Conservation (phyloP, 257 asterid genomes). For the Solanum etuberosum region DNA sequence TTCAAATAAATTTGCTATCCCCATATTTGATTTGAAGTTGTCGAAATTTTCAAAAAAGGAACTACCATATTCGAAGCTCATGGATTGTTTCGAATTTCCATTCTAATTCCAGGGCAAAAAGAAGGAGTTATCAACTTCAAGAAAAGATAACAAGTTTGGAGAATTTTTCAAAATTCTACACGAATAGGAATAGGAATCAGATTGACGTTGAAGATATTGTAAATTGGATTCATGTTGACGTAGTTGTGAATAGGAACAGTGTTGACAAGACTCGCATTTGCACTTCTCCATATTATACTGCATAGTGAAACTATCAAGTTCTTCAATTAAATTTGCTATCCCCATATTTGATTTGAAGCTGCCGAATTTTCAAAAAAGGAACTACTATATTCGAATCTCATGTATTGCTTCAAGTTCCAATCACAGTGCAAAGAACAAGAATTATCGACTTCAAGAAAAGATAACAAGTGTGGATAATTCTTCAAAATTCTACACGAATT, state of each 20-base stretch:
- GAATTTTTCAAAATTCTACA: neutral
- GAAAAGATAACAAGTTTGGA: neutral
- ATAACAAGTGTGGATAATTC: no score
- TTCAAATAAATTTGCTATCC: no score
- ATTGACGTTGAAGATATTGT: neutral
- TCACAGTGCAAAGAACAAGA: rapidly evolving
- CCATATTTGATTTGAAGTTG: neutral
- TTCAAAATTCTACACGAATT: no score
- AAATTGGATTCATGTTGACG: no score
- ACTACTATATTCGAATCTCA: neutral
- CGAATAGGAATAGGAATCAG: no score
- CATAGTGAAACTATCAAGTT: no score
- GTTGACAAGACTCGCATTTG: no score
- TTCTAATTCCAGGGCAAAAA: neutral
- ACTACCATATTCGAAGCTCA: neutral
- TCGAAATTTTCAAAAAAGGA: neutral
- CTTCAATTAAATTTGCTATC: rapidly evolving
- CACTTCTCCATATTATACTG: no score
- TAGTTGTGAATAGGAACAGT: no score
- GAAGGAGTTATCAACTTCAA: neutral
- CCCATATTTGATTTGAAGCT: neutral
- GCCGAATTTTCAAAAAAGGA: neutral
- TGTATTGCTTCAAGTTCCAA: no score
- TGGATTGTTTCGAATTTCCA: neutral
- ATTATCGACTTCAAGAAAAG: no score